These are phyloP conservation scores for Lecanicillium sp. DNA, from an alignment of 2,329 filamentous ascomycete genomes.

Conservation along the genomic window DNA sequence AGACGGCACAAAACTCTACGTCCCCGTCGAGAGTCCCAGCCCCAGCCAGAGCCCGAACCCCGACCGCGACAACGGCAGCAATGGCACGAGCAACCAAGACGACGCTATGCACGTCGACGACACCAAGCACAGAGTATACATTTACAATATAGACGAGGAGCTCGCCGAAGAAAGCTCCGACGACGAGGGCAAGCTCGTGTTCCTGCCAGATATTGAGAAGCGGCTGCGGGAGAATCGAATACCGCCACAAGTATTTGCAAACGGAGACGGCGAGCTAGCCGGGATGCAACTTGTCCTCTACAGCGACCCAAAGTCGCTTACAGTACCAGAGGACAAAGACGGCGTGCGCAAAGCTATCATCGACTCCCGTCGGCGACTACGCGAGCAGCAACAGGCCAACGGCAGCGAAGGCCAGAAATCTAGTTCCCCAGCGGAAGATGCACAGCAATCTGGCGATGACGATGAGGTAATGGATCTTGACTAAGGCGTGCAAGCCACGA, in stretches of 20 bases:
- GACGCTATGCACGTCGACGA: conserved; percentile 81
- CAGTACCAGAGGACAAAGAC: conserved; percentile 66
- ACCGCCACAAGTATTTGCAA: conserved; percentile 55
- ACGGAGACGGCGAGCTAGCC: conserved; percentile 45
- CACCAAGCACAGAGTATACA: conserved; percentile 79
- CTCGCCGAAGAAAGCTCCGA: conserved; percentile 46
- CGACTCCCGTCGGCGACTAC: conserved; percentile 63
- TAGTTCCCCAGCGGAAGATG: conserved; percentile 7
- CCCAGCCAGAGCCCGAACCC: conserved; percentile 2
- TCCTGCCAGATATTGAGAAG: conserved; percentile 80
- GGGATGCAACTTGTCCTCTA: conserved; percentile 78
- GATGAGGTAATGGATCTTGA: conserved; percentile 58
- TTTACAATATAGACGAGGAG: conserved; percentile 84
- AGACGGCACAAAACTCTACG: conserved; percentile 56
- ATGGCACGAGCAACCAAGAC: conserved; percentile 18
- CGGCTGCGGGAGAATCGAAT: conserved; percentile 66
- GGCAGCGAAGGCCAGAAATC: conserved; percentile 12
- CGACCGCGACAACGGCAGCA: conserved; percentile 13
- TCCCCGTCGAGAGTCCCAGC: conserved; percentile 48
- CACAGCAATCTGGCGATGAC: not conserved
- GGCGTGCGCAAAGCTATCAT: conserved; percentile 77
- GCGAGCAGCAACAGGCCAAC: conserved; percentile 46
- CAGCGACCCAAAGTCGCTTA: conserved; percentile 67
- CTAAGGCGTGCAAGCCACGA: conserved; percentile 18
- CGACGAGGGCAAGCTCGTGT: conserved; percentile 57